These are phyloP conservation scores for Suillus subaureus DNA, from an alignment of 768 basidiomycete species.

Conservation along the genomic window DNA sequence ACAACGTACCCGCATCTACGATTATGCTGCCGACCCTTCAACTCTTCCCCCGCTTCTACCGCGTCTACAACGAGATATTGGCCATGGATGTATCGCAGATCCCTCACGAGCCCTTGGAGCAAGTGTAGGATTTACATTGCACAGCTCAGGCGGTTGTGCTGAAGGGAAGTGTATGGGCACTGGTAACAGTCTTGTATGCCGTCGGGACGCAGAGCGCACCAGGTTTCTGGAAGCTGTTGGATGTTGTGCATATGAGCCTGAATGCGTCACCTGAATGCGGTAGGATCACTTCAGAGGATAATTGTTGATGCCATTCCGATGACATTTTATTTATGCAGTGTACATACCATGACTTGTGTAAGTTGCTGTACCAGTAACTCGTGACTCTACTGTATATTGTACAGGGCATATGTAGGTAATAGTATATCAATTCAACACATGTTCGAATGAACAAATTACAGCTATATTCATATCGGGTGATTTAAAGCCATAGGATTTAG, in stretches of 20 bases:
- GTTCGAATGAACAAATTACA: no score
- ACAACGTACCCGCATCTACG: conserved; percentile 58
- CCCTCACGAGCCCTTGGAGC: conserved; percentile 21
- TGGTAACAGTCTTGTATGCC: conserved; percentile 39
- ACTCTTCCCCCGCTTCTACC: conserved; percentile 52
- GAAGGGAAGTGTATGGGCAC: conserved; percentile 44
- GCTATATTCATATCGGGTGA: no score
- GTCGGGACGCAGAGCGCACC: conserved; percentile 44
- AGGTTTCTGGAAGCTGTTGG: conserved; percentile 47
- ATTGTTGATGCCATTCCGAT: neutral
- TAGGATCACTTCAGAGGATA: neutral
- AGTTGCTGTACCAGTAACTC: neutral
- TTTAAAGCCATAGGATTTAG: no score
- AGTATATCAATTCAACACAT: no score
- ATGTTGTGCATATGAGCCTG: conserved; percentile 50
- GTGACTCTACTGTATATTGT: neutral
- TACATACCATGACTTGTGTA: no score
- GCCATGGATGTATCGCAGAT: conserved; percentile 23
- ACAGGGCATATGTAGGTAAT: neutral
- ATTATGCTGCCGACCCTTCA: conserved; percentile 48
- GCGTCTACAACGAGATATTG: conserved; percentile 25
- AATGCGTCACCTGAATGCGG: conserved; percentile 18
- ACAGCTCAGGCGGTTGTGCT: conserved; percentile 23
- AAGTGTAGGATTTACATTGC: conserved; percentile 14
- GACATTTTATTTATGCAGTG: no score